Base-by-base conservation (phyloP, 768 basidiomycete species). In the Tylopilus felleus region DNA sequence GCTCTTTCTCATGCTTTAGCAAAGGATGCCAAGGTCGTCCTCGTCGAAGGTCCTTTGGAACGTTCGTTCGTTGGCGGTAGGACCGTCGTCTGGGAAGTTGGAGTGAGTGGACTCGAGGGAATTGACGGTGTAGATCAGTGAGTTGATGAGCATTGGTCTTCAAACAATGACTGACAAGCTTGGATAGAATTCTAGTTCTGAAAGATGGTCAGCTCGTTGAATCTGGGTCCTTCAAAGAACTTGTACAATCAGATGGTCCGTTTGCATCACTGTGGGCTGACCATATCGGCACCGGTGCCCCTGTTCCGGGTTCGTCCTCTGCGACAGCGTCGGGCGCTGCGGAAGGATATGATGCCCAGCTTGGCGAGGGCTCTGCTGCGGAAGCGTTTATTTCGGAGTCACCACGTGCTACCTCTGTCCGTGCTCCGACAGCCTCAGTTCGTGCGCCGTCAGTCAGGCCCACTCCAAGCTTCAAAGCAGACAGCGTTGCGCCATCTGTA, bases 191-290 rank as follows among this genome's bases (percentile, higher is more conserved):
- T 63, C 73, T 96, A 47, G 93, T 97, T 23, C 82, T 98, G 55
- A 89, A 90, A 61, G 88, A 97, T 64, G 95, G 96, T 5, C 82
- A 85, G 64, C 86, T 98, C 42, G 76, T 88, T 36, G 96, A 98
- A 70, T 81, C 81, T 55, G 93, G 93, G 9, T 81, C 72, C 39
- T 92, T 93, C 69, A 82, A 80, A 53, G 90, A 94, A 56, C 76
- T 97, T 29, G 71, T 94, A 43, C 82, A 83, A 28, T 71, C 73
- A 42, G 80, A 87, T 59, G 90, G 90, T 47, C 64, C 83, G 36
- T 94, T 93, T 62, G 87, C 90, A 13, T 76, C 81, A 1, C 88
- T 95, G 89, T 97, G 94, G 93, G 84, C 88, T 1, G 84, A 91
- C 65, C 90, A 95, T 64, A 75, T 88, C 28, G 82, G 83, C 22